Evolutionary conservation across 2,329 filamentous ascomycete genomes (phyloP).

Genomic region (Metarhizium sp.): DNA sequence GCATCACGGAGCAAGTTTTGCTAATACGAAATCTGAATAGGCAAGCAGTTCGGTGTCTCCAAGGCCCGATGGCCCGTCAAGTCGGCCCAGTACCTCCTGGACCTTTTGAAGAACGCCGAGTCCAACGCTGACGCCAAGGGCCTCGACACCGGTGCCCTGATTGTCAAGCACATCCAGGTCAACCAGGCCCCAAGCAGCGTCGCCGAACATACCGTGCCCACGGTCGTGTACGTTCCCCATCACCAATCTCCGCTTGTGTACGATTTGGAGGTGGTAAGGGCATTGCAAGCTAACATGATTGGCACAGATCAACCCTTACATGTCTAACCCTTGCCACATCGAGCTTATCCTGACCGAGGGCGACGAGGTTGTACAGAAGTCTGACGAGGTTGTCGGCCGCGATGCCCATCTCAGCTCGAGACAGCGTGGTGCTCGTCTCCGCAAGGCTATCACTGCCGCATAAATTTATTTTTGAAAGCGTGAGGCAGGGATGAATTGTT

Average conservation of each 20-base stretch:
- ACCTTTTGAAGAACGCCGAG: slow-evolving; percentile 95
- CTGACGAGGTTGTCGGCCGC: slow-evolving; percentile 66
- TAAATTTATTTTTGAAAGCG: slow-evolving; percentile 27
- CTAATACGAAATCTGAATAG: slow-evolving; percentile 38
- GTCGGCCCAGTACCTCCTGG: slow-evolving; percentile 96
- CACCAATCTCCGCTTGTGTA: neutral
- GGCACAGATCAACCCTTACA: slow-evolving; percentile 95
- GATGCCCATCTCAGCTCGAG: slow-evolving; percentile 72
- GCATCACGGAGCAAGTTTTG: slow-evolving; percentile 10
- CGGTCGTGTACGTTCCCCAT: slow-evolving; percentile 75
- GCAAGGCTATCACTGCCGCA: slow-evolving; percentile 56
- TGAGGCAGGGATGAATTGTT: slow-evolving; percentile 4
- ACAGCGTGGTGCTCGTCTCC: slow-evolving; percentile 71
- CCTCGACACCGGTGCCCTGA: slow-evolving; percentile 91
- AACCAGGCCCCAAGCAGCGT: slow-evolving; percentile 99
- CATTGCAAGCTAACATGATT: slow-evolving; percentile 16
- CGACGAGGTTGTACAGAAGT: slow-evolving; percentile 93
- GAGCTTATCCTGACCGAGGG: slow-evolving; percentile 98
- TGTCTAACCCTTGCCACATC: slow-evolving; percentile 99
- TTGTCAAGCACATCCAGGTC: slow-evolving; percentile 99
- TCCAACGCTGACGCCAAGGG: slow-evolving; percentile 96
- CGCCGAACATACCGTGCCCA: slow-evolving; percentile 99
- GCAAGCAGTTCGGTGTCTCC: slow-evolving; percentile 98
- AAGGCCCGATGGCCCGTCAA: slow-evolving; percentile 98
- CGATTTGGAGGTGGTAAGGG: neutral